Conservation (phyloP, 148 eudicot species). For the Beta vulgaris region DNA sequence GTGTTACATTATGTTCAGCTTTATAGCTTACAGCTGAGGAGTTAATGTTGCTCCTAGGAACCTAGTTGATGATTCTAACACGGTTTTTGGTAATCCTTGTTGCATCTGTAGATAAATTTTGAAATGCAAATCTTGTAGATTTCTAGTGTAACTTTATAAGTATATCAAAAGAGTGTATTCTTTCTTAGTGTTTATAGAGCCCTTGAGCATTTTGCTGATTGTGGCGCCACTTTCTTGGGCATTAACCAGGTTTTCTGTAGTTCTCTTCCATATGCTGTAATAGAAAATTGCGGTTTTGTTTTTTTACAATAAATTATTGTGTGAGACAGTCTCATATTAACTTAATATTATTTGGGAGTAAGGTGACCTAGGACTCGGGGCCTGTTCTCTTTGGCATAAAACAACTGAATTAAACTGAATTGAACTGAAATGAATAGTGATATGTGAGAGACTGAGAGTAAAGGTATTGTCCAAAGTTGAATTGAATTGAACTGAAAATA, state of each 20-base stretch:
- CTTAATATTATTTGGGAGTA: too few relatives aligned
- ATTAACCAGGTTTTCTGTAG: neutral
- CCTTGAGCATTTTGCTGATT: neutral
- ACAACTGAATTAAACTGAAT: too few relatives aligned
- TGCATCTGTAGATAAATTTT: constrained; percentile 36
- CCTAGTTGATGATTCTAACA: constrained; percentile 30
- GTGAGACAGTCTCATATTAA: too few relatives aligned
- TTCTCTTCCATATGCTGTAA: too few relatives aligned
- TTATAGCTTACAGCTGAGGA: constrained; percentile 24
- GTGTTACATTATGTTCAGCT: constrained; percentile 26
- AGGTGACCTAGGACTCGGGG: too few relatives aligned
- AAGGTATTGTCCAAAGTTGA: too few relatives aligned
- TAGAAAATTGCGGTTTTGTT: neutral
- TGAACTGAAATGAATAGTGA: too few relatives aligned
- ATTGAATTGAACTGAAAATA: too few relatives aligned
- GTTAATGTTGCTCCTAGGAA: constrained; percentile 30
- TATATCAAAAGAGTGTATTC: constrained; percentile 23
- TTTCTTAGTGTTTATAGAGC: constrained; percentile 4
- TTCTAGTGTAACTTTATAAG: constrained; percentile 30
- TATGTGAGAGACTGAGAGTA: too few relatives aligned
- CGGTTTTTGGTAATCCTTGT: constrained; percentile 26
- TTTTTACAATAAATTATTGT: too few relatives aligned
- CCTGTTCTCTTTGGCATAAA: too few relatives aligned
- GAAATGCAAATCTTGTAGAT: constrained; percentile 33
- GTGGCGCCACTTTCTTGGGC: neutral